Conservation (phyloP, 2,329 filamentous ascomycete species). For the Colletotrichum simmondsii region DNA sequence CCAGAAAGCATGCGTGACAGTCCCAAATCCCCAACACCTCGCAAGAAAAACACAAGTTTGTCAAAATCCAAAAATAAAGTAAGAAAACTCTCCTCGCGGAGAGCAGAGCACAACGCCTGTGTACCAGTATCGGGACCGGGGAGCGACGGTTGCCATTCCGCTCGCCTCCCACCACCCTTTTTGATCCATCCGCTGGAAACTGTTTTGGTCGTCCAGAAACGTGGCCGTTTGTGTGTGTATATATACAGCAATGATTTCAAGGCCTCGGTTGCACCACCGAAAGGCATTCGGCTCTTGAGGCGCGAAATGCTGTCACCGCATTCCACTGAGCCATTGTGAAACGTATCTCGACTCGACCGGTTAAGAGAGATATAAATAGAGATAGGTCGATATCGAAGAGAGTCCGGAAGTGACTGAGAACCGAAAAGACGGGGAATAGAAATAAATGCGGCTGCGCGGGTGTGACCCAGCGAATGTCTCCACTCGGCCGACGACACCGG, state of each 20-base stretch:
- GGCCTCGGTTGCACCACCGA: constrained; percentile 19
- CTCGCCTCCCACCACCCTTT: constrained; percentile 5
- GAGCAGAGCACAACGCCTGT: constrained; percentile 16
- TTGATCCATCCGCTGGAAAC: constrained; percentile 1
- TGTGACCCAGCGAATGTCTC: neutral
- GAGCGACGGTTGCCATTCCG: constrained; percentile 7
- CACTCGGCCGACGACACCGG: constrained; percentile 6
- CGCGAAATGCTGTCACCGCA: constrained; percentile 33
- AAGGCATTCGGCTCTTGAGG: constrained; percentile 17
- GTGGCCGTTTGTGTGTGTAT: constrained; percentile 16
- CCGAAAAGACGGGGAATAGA: neutral
- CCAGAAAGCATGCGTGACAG: neutral
- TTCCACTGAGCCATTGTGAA: constrained; percentile 23
- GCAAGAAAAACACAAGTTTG: neutral
- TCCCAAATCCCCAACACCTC: constrained; percentile 29
- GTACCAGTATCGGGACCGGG: constrained; percentile 5
- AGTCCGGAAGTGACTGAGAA: neutral
- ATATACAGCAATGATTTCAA: constrained; percentile 23
- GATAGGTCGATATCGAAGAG: neutral
- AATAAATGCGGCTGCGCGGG: neutral
- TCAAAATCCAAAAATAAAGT: neutral
- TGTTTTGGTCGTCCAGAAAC: constrained; percentile 20
- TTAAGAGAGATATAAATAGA: constrained; percentile 1
- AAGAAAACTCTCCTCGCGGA: constrained; percentile 23
- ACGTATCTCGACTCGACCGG: constrained; percentile 23